These are phyloP conservation scores for Cercophora scortea DNA, from an alignment of 495 filamentous ascomycete species.

Conservation along the genomic window DNA sequence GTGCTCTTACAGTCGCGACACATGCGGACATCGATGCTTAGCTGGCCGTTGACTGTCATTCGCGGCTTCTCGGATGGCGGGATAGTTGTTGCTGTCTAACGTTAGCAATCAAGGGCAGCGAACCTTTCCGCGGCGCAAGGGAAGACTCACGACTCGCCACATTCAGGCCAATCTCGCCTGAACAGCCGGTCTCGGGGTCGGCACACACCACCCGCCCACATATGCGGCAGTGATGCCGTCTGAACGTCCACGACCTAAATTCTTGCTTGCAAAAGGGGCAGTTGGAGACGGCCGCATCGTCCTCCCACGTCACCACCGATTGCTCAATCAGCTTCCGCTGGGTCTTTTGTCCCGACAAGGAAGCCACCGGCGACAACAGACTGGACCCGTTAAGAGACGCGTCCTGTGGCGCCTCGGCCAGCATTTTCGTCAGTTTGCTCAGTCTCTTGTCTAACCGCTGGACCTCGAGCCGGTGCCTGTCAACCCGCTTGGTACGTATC, in stretches of 20 bases:
- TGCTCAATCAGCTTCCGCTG: conserved; percentile 80
- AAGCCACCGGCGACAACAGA: conserved; percentile 22
- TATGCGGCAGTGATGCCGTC: conserved; percentile 88
- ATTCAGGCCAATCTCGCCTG: conserved; percentile 71
- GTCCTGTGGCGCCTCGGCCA: conserved; percentile 63
- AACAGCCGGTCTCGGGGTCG: conserved; percentile 76
- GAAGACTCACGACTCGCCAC: conserved; percentile 55
- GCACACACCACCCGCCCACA: conserved; percentile 91
- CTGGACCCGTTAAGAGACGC: conserved; percentile 22
- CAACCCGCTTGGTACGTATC: conserved; percentile 67
- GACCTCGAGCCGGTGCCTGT: conserved; percentile 76
- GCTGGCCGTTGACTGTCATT: conserved; percentile 28
- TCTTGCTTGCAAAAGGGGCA: conserved; percentile 95
- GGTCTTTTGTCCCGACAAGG: conserved; percentile 40
- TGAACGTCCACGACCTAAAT: conserved; percentile 80
- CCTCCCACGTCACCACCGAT: conserved; percentile 88
- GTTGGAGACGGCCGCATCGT: conserved; percentile 68
- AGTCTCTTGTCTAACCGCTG: conserved; percentile 84
- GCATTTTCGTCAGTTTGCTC: conserved; percentile 78
- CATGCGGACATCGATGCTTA: conserved; percentile 78
- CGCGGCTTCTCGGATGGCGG: conserved; percentile 52
- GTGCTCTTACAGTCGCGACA: conserved; percentile 83
- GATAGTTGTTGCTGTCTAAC: conserved; percentile 20
- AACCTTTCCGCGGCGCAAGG: neutral
- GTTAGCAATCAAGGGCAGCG: neutral